Percentiles rank a stretch among this genome's conserved stretches.
phyloP scores from a whole-genome alignment of 805 yeast species.

The Pichia nanzhaoensis region DNA sequence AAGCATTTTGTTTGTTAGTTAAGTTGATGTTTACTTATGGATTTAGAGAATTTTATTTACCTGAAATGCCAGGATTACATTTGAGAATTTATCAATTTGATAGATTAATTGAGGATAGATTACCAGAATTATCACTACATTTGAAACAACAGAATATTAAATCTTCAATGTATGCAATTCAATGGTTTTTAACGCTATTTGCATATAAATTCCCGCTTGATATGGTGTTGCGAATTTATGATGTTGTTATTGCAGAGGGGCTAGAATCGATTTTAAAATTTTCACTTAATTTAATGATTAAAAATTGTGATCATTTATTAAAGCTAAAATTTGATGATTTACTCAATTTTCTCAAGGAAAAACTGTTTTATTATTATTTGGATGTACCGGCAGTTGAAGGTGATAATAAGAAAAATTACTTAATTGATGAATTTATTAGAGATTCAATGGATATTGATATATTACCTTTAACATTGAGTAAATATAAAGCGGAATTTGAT shows the following conservation, averaged over 20 bases:
- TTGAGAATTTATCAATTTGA: constrained; percentile 84
- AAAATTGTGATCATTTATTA: constrained; percentile 55
- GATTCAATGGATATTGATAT: constrained; percentile 74
- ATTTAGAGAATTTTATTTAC: constrained; percentile 69
- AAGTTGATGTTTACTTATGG: constrained; percentile 79
- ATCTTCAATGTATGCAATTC: constrained; percentile 95
- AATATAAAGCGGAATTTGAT: constrained; percentile 67
- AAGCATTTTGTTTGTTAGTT: constrained; percentile 75
- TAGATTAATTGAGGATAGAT: constrained; percentile 67
- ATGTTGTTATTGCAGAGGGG: constrained; percentile 86
- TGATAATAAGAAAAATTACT: constrained; percentile 35
- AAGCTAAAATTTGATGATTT: constrained; percentile 68
- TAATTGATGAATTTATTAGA: constrained; percentile 64
- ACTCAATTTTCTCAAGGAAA: constrained; percentile 70
- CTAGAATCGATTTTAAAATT: constrained; percentile 78
- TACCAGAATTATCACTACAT: constrained; percentile 71
- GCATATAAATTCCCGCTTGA: constrained; percentile 91
- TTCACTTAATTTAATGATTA: constrained; percentile 71
- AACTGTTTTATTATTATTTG: constrained; percentile 63
- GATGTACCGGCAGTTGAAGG: constrained; percentile 9
- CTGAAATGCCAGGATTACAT: constrained; percentile 93
- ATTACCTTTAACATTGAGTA: constrained; percentile 62
- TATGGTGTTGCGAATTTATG: constrained; percentile 81
- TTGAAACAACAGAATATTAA: constrained; percentile 78
- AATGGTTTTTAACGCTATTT: constrained; percentile 94